A percentile compares a stretch with the other conserved stretches of the same genome.
These are phyloP conservation scores for Thelonectria rubi DNA, from an alignment of 2,329 filamentous ascomycete genomes.

Conservation along the genomic window DNA sequence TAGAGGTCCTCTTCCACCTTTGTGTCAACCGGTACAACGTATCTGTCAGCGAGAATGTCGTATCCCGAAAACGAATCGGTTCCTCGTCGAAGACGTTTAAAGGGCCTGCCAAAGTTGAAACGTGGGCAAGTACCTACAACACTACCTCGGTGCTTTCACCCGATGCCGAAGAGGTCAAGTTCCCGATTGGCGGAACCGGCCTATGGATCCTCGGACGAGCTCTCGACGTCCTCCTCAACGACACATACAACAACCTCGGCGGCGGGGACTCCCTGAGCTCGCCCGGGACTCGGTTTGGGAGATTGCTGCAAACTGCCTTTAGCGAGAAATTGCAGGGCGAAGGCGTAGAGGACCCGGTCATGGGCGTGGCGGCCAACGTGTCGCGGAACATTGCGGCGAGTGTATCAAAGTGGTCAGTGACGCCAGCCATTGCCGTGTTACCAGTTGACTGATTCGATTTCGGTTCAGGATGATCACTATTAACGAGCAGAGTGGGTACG, in stretches of 20 bases:
- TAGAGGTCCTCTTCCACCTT: not conserved
- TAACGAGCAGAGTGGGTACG: no score
- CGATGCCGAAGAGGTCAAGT: not conserved
- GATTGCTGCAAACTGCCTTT: not conserved
- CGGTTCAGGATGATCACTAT: no score
- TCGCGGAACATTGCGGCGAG: slow-evolving; percentile 13
- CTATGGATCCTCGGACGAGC: not conserved
- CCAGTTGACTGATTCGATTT: no score
- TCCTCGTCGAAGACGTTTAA: no score
- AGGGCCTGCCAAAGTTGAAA: no score
- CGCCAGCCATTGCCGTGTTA: no score
- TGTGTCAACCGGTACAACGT: not conserved
- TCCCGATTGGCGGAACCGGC: not conserved
- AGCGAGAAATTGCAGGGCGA: not conserved
- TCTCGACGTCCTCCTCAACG: not conserved
- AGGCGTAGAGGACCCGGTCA: not conserved
- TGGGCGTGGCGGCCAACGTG: slow-evolving; percentile 6
- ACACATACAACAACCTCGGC: not conserved
- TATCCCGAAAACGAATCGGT: not conserved
- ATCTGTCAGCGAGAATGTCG: not conserved
- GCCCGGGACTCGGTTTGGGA: not conserved
- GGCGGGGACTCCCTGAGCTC: not conserved
- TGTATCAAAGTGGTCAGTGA: not conserved
- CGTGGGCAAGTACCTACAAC: not conserved
- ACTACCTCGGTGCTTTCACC: not conserved